Evolutionary conservation across 2,329 filamentous ascomycete genomes (phyloP), one percentile per base, ranked within the genome.

Genomic region (Botrytis squamosa): DNA sequence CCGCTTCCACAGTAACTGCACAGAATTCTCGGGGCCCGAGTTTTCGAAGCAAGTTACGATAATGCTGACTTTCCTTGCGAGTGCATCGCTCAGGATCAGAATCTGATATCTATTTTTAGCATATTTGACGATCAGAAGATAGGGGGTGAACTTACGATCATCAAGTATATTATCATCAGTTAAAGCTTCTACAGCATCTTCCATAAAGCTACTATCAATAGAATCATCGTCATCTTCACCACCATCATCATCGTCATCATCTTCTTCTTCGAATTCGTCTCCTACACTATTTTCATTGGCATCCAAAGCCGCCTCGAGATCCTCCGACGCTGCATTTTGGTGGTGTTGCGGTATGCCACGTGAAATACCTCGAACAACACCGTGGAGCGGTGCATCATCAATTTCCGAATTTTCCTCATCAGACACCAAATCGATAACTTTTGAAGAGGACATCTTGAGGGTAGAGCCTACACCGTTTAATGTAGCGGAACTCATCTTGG

Each of bases 11-110:
- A 46, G 92, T 94, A 77, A 90, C 87, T 78, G 89, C 85, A 80
- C 93, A 90, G 82, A 98, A 97, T 75, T 91, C 87, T 75, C 89
- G 88, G 36, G 93, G 92, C n/a, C 95, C 95, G 75, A 94, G 85
- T 70, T 89, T 86, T 80, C 92, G 92, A 74, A 97, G 86, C 76
- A 92, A 87, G 78, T 91, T 88, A 77, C 92, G 90, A 80, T 91
- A 92, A 29, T 86, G 85, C 74, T 87, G 84, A 40, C 92, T 89
- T 83, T 97, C 92, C 76, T 92, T 88, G 18, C 89, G 85, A 1
- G 90, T 90, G 83, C 91, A 93, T 40, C 74, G 65, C 40, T 80
- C 77, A 46, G 77, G 74, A 40, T 74, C 77, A 22, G 78, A 66
- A 40, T 75, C 78, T 79, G 64, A 60, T 55, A 40, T 52, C 73